Percentiles rank a stretch among this genome's conserved stretches.
Conservation (phyloP, 371 early-diverging fungal species). For the Entomophthora muscae region DNA sequence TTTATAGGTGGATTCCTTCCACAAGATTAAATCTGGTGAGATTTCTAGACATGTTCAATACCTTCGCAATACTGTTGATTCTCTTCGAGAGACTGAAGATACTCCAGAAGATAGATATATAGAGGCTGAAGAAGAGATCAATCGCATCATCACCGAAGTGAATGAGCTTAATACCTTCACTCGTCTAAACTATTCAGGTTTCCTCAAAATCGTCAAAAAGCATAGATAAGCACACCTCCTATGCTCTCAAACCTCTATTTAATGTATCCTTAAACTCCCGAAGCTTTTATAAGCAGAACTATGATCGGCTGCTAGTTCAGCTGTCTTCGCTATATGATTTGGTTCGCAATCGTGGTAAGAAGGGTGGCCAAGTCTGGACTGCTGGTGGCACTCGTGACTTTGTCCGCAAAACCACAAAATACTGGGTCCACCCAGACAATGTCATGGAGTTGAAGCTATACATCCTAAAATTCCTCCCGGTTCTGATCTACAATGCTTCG, state of each 20-base stretch:
- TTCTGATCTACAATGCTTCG: constrained; percentile 70
- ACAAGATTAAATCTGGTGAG: constrained; percentile 76
- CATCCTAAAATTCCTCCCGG: constrained; percentile 89
- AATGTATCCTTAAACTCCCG: constrained; percentile 68
- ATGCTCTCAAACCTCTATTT: constrained; percentile 69
- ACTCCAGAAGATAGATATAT: constrained; percentile 33
- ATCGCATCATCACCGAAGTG: constrained; percentile 68
- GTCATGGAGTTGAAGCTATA: constrained; percentile 87
- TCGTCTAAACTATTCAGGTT: constrained; percentile 89
- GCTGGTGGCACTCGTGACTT: constrained; percentile 57
- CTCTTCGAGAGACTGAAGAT: constrained; percentile 25
- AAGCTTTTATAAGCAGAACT: constrained; percentile 81
- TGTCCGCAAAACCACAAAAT: constrained; percentile 81
- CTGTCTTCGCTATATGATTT: constrained; percentile 77
- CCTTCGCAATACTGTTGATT: constrained; percentile 19
- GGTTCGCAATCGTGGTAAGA: constrained; percentile 65
- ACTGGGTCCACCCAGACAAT: constrained; percentile 98
- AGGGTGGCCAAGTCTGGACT: constrained; percentile 18
- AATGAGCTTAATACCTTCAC: constrained; percentile 82
- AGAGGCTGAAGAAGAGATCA: constrained; percentile 54
- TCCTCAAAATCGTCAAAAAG: constrained; percentile 93
- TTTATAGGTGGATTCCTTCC: constrained; percentile 64
- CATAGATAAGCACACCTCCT: constrained; percentile 88
- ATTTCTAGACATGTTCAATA: constrained; percentile 44
- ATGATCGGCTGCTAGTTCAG: constrained; percentile 73